Conservation (phyloP, 768 basidiomycete species). For the Trametes sanguinea region DNA sequence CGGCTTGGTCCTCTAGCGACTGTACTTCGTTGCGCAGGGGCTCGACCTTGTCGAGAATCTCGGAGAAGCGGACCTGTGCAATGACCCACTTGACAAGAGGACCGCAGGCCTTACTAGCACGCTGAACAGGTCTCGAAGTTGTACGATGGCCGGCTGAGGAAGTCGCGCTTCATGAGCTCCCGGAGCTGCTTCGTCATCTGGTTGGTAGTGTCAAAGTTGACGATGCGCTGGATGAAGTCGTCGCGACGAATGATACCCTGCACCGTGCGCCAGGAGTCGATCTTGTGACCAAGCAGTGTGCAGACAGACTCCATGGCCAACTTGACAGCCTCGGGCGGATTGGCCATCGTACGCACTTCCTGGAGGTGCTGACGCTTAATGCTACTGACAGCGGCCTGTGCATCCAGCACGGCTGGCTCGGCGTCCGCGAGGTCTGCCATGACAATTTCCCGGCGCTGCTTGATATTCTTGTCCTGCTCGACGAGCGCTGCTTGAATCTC, state of each 20-base stretch:
- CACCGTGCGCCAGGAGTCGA: conserved; percentile 95
- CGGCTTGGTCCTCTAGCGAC: conserved; percentile 89
- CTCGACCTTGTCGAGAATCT: conserved; percentile 96
- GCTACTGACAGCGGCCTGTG: conserved; percentile 93
- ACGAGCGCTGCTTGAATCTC: conserved; percentile 93
- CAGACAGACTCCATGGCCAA: conserved; percentile 99
- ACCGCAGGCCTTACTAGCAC: conserved; percentile 95
- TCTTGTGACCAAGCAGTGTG: conserved; percentile 92
- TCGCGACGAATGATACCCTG: conserved; percentile 95
- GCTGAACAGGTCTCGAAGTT: conserved; percentile 94
- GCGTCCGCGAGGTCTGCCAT: conserved; percentile 96
- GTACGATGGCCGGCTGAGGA: conserved; percentile 85
- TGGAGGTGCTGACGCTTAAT: conserved; percentile 95
- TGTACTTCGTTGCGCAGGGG: conserved; percentile 95
- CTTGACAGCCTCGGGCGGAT: conserved; percentile 97
- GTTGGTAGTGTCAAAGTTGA: conserved; percentile 89
- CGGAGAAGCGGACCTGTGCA: conserved; percentile 95
- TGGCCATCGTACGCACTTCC: conserved; percentile 97
- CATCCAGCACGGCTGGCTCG: conserved; percentile 94
- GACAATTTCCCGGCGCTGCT: conserved; percentile 84
- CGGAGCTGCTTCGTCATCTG: conserved; percentile 91
- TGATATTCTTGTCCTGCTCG: conserved; percentile 87
- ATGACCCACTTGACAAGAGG: conserved; percentile 98
- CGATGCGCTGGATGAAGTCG: conserved; percentile 94
- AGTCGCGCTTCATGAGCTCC: conserved; percentile 90